Evolutionary conservation across 1,139 yeast genomes (phyloP).

Genomic region (Saccharomyces hybrid): DNA sequence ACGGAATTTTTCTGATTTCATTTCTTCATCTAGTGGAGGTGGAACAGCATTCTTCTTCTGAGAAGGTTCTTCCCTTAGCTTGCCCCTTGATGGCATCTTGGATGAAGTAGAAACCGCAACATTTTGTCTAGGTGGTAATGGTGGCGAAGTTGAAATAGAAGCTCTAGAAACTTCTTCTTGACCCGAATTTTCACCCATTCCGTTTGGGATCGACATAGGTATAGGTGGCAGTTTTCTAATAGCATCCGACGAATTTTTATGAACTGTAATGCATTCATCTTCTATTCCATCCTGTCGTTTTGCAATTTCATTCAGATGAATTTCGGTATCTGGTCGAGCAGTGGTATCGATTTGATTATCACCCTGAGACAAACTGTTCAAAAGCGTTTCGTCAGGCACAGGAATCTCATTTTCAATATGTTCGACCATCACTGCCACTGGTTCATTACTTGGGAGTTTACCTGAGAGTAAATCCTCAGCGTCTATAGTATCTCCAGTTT

Average conservation of each 20-base stretch:
- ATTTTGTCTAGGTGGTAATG: constrained; percentile 1
- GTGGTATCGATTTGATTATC: not conserved
- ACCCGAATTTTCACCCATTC: not conserved
- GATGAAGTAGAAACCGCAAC: constrained; percentile 6
- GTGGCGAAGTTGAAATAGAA: not conserved
- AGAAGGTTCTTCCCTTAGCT: constrained; percentile 1
- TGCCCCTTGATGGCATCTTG: constrained; percentile 13
- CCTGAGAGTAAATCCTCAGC: too few species aligned
- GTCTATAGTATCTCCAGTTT: not conserved
- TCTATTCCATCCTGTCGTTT: not conserved
- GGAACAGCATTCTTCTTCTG: constrained; percentile 23
- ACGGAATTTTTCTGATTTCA: constrained; percentile 24
- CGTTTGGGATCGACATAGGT: not conserved
- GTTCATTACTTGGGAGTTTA: too few species aligned
- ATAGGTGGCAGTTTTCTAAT: not conserved
- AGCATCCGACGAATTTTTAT: not conserved
- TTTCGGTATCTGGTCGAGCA: not conserved
- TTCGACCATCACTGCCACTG: too few species aligned
- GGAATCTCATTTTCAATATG: too few species aligned
- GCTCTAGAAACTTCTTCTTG: not conserved
- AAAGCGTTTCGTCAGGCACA: not conserved
- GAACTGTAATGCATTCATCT: not conserved
- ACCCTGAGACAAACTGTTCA: not conserved
- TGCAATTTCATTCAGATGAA: too few species aligned
- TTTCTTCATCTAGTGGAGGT: constrained; percentile 31